Base-by-base conservation (phyloP, 805 yeast species). In the Pichia rugopelliculosa region DNA sequence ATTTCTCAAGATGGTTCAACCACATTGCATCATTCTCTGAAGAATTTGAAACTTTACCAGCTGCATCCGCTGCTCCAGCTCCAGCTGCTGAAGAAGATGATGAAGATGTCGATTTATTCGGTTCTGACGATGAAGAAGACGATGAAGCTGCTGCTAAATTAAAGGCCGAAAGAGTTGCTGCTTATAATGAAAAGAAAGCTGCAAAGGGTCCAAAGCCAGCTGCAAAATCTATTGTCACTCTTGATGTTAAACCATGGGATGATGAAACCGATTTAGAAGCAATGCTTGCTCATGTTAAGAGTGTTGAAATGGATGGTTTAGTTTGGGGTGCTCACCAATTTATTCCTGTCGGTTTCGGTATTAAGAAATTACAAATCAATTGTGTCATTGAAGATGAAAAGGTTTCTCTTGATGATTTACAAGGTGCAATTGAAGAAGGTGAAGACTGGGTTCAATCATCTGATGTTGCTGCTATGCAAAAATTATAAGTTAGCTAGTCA, bases 201-300 rank as follows among this genome's bases (percentile, higher is more conserved):
- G 83, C 91, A 61, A 86, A 86, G 77, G 95, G 95, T 70, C 88
- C 98, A 65, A 89, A 89, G 82, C 89, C 98, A 66, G 96, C 96
- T 73, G 97, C 99, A 68, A 93, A 93, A 80, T 87, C 97, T 54
- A 76, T 89, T 60, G 96, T 93, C 67, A 91, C 99, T 66, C 68
- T 93, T 64, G 99, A 93, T 64, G 95, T 93, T 64, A 93, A 93
- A 84, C 98, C 97, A 76, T 93, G 99, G 99, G 99, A 93, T 74
- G 99, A 93, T 68, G 98, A 93, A 80, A 93, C 99, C 62, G 84
- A 91, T 69, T 79, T 93, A 69, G 95, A 93, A 55, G 84, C 83
- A 72, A 69, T 93, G 75, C 72, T 87, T 61, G 90, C 84, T 55
- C 80, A 81, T 73, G 96, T 89, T 67, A 90, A 88, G 81, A 67